Evolutionary conservation across 225 moss, liverwort and hornwort genomes (phyloP).

Genomic region (Ulota crispa): DNA sequence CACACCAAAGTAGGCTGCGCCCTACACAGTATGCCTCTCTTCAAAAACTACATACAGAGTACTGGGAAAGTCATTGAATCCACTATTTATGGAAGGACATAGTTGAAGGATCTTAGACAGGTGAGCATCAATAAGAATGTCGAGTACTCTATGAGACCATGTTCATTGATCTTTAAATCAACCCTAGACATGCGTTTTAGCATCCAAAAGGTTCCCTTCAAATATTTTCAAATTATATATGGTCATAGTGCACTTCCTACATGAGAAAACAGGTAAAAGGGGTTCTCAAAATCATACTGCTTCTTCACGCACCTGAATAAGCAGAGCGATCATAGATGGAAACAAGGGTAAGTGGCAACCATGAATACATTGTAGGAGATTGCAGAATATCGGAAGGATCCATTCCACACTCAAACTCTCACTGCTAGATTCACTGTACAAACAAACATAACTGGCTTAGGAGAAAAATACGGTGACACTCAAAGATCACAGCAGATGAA

Average conservation of each 20-base stretch:
- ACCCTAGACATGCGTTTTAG: neutral
- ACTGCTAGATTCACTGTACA: constrained; percentile 7
- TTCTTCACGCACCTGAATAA: constrained; percentile 18
- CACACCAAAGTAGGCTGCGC: constrained; percentile 64
- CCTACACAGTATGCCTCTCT: constrained; percentile 30
- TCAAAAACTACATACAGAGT: neutral
- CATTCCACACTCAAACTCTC: constrained; percentile 22
- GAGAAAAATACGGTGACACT: neutral
- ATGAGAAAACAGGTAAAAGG: neutral
- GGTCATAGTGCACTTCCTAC: neutral
- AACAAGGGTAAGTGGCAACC: constrained; percentile 27
- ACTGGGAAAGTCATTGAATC: neutral
- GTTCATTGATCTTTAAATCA: constrained; percentile 39
- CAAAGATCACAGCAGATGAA: neutral
- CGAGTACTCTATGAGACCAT: neutral
- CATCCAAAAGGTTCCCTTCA: neutral
- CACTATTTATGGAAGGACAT: neutral
- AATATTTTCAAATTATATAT: neutral
- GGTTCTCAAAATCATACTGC: neutral
- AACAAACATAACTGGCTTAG: neutral
- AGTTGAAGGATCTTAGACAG: neutral
- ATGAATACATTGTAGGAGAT: constrained; percentile 54
- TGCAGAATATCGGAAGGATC: constrained; percentile 26
- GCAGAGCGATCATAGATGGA: constrained; percentile 37
- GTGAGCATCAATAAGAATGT: neutral